Evolutionary conservation across 2,329 filamentous ascomycete genomes (phyloP).

Genomic region (Verticillium nubilum): DNA sequence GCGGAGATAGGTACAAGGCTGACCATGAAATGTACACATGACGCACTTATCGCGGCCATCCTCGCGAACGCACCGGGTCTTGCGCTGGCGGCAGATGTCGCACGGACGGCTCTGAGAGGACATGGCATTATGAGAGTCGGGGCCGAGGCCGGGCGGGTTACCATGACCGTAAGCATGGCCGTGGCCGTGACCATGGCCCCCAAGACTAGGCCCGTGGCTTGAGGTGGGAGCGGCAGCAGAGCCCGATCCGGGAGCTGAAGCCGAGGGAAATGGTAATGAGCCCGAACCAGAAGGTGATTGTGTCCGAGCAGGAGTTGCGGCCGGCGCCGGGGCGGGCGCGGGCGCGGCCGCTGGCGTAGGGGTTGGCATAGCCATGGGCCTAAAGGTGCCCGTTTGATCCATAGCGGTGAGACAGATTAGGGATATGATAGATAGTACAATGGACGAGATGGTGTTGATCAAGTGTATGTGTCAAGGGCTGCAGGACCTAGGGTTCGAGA

Average conservation of each 20-base stretch:
- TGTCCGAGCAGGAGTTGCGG: not conserved
- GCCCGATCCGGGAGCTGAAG: not conserved
- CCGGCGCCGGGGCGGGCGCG: not conserved
- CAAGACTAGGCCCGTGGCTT: not conserved
- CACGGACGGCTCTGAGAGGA: slow-evolving; percentile 36
- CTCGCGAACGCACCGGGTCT: slow-evolving; percentile 60
- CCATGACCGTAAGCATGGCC: not conserved
- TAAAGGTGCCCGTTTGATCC: not conserved
- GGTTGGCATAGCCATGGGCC: not conserved
- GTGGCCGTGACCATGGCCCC: not conserved
- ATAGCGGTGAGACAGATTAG: not conserved
- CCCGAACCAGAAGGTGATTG: not conserved
- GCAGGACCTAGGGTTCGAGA: not conserved
- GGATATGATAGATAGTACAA: not conserved
- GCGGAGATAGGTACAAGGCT: slow-evolving; percentile 60
- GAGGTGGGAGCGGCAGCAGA: not conserved
- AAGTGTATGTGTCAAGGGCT: not conserved
- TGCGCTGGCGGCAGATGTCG: slow-evolving; percentile 61
- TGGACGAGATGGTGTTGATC: not conserved
- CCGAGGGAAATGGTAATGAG: not conserved
- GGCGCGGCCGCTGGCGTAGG: not conserved
- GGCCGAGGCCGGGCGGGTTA: not conserved
- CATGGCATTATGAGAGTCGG: not conserved
- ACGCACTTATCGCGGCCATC: slow-evolving; percentile 54
- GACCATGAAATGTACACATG: slow-evolving; percentile 61